Evolutionary conservation across 768 basidiomycete species (phyloP).

Genomic region (Tulasnella calospora): DNA sequence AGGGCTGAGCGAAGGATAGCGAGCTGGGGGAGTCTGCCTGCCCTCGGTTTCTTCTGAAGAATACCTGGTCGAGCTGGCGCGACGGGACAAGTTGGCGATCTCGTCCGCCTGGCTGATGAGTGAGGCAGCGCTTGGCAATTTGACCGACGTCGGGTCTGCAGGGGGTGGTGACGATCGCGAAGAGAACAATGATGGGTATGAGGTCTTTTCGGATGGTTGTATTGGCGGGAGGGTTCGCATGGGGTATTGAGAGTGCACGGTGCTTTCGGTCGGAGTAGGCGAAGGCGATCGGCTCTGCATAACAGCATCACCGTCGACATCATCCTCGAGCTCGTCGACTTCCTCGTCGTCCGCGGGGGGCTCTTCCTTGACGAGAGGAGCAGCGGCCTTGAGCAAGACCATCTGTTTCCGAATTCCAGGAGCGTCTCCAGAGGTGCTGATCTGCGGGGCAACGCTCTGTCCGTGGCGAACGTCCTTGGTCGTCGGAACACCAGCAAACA

Average conservation of each 20-base stretch:
- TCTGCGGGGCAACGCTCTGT: constrained; percentile 13
- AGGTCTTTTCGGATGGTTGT: neutral
- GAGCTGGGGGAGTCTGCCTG: neutral
- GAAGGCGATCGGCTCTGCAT: constrained; percentile 11
- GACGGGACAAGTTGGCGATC: constrained; percentile 4
- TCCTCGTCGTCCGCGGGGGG: neutral
- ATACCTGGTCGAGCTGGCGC: neutral
- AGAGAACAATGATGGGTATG: constrained; percentile 7
- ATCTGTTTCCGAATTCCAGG: constrained; percentile 1
- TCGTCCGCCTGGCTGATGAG: constrained; percentile 23
- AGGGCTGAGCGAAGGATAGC: neutral
- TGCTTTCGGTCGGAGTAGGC: constrained; percentile 4
- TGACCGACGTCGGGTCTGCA: neutral
- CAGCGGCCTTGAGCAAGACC: constrained; percentile 7
- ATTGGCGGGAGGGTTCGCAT: constrained; percentile 4
- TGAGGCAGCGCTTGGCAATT: constrained; percentile 18
- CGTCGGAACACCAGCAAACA: constrained; percentile 9
- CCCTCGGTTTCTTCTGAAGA: constrained; percentile 8
- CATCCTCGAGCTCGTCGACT: constrained; percentile 19
- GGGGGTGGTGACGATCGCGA: constrained; percentile 1
- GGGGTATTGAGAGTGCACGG: neutral
- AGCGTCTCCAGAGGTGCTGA: neutral
- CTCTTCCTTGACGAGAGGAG: neutral
- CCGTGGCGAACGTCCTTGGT: constrained; percentile 5
- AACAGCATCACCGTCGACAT: constrained; percentile 15